These are phyloP conservation scores for Cryphonectria nitschkei DNA, from an alignment of 2,329 filamentous ascomycete species.

Conservation along the genomic window DNA sequence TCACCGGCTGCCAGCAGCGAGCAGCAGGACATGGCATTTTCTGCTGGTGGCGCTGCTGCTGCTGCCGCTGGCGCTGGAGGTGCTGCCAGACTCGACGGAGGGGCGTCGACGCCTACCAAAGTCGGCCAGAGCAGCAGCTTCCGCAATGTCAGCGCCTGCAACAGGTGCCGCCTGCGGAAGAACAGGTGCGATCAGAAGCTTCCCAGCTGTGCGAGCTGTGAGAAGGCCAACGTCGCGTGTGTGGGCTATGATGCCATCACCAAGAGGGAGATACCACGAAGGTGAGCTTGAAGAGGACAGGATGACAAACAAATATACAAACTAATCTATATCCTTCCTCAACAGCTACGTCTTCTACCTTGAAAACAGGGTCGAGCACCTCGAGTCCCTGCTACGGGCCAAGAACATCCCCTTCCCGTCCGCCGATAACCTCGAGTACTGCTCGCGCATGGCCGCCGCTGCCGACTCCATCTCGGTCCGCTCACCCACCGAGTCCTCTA, in stretches of 20 bases:
- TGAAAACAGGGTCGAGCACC: slow-evolving; percentile 80
- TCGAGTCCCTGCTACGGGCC: slow-evolving; percentile 74
- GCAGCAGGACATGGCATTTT: slow-evolving; percentile 31
- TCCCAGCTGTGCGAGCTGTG: slow-evolving; percentile 87
- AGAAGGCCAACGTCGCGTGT: slow-evolving; percentile 88
- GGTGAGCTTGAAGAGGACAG: slow-evolving; percentile 50
- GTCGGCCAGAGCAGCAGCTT: slow-evolving; percentile 68
- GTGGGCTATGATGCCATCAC: slow-evolving; percentile 97
- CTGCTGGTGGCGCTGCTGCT: too few relatives aligned
- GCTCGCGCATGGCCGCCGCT: slow-evolving; percentile 48
- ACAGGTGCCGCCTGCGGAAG: slow-evolving; percentile 88
- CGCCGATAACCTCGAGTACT: slow-evolving; percentile 69
- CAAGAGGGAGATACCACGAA: slow-evolving; percentile 91
- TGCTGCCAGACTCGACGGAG: slow-evolving; percentile 31
- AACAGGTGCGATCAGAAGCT: slow-evolving; percentile 94
- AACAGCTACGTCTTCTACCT: slow-evolving; percentile 90
- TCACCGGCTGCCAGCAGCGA: slow-evolving; percentile 39
- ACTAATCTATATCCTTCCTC: background rate
- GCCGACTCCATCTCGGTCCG: slow-evolving; percentile 41
- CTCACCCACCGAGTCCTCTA: slow-evolving; percentile 42
- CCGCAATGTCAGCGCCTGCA: slow-evolving; percentile 91
- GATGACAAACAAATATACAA: too few relatives aligned
- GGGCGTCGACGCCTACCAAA: slow-evolving; percentile 39
- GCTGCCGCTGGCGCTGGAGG: slow-evolving; percentile 35
- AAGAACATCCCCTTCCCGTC: slow-evolving; percentile 74